Base-by-base conservation (phyloP, 2,329 filamentous ascomycete species). In the Chrysoporthe austroafricana region DNA sequence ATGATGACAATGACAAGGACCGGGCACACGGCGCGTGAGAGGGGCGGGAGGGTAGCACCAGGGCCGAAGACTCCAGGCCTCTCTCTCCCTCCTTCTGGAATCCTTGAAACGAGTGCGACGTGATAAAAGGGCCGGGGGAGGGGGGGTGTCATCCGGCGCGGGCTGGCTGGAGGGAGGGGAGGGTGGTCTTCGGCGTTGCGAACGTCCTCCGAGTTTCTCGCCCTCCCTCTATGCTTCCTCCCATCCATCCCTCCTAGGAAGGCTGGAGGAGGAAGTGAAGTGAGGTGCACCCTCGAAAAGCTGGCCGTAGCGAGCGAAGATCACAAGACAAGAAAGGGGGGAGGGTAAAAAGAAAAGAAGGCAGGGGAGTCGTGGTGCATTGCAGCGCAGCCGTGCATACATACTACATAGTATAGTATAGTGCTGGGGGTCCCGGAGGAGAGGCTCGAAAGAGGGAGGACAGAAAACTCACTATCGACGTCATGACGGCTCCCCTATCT, bases 381-480 rank as follows among this genome's bases (percentile, higher is more conserved):
- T 44, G 36, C 26, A 26, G 26, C 26, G 26, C 26, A 26, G 26
- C 26, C 26, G 26, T 26, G 26, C 26, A 26, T 26, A 26, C 26
- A 26, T 26, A 26, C 26, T 26, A 26, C 26, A 26, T 26, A 26
- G 26, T 26, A 26, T 26, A 26, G 26, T 26, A 26, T 26, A 26
- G 26, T 26, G 26, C 26, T 26, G 26, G 26, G 26, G 26, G 2
- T 26, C 26, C 26, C 11, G 42, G 50, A 64, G 63, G 62, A 50
- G 18, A 62, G 16, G 18, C 32, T 42, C 43, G n/a, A 62, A 62
- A 50, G 44, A 58, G 42, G 59, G 52, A 50, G 59, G 60, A 59
- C 50, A 62, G 2, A 34, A 43, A 66, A 75, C 75, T 75, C 67
- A 77, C 75, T 70, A 77, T 77, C 68, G 74, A 76, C 73, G 75